A percentile compares a stretch with the other conserved stretches of the same genome.
phyloP scores from a whole-genome alignment of 352 stramenopile genomes.

The Pythium brassicae region DNA sequence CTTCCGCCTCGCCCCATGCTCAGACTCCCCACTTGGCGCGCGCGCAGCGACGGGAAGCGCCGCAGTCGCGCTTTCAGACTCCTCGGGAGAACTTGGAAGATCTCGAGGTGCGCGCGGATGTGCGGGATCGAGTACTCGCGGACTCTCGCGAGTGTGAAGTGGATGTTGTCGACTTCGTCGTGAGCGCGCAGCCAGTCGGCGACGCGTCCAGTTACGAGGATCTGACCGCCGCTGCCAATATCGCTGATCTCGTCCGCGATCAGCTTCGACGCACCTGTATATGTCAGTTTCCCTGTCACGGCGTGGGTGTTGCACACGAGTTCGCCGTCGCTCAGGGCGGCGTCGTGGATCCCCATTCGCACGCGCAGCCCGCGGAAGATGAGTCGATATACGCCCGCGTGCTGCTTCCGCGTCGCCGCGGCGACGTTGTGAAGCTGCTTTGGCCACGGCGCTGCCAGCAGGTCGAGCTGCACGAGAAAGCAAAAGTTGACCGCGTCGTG shows the following conservation, averaged over 20 bases:
- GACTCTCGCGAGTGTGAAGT: not conserved
- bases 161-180: conserved; percentile 4
- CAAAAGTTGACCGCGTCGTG: conserved; percentile 61
- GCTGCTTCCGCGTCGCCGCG: conserved; percentile 52
- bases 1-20: not conserved
- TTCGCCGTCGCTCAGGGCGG: conserved; percentile 38
- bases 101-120: conserved; percentile 22
- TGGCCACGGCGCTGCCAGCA: conserved; percentile 59
- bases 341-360: conserved; percentile 76
- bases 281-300: conserved; percentile 60
- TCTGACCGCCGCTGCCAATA: conserved; percentile 59
- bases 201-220: conserved; percentile 57
- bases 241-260: conserved; percentile 63
- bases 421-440: conserved; percentile 42
- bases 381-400: conserved; percentile 23
- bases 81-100: not conserved
- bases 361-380: conserved; percentile 67
- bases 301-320: conserved; percentile 50
- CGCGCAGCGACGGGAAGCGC: conserved; percentile 1
- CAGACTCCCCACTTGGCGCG: not conserved
- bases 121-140: conserved; percentile 23
- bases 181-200: conserved; percentile 41
- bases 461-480: conserved; percentile 51
- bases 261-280: conserved; percentile 61
- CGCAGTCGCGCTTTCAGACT: not conserved